Evolutionary conservation across 768 basidiomycete genomes (phyloP).

Genomic region (Suillus placidus): DNA sequence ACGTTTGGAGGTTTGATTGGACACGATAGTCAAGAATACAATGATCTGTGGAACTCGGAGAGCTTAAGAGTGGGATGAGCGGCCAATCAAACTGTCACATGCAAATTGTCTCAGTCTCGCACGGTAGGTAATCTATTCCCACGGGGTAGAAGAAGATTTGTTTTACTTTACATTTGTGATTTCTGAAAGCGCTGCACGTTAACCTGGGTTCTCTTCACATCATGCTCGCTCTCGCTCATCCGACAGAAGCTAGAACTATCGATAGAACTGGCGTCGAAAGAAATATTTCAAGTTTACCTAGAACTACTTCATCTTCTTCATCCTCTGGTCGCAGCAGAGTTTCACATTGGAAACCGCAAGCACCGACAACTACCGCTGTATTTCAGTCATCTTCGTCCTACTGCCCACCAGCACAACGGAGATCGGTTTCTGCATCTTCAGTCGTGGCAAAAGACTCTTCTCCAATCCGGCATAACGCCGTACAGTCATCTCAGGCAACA

Average conservation of each 20-base stretch:
- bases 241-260: constrained; percentile 32
- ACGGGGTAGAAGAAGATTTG: constrained; percentile 6
- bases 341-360: constrained; percentile 33
- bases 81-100: not conserved
- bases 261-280: constrained; percentile 28
- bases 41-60: not conserved
- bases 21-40: not conserved
- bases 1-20: constrained; percentile 4
- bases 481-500: constrained; percentile 16
- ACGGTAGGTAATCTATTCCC: constrained; percentile 7
- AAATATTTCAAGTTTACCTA: constrained; percentile 21
- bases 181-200: constrained; percentile 13
- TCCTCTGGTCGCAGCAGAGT: constrained; percentile 21
- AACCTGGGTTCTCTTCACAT: constrained; percentile 15
- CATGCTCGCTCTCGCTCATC: constrained; percentile 57
- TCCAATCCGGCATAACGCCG: constrained; percentile 20
- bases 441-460: constrained; percentile 31
- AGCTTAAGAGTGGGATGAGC: not conserved
- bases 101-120: not conserved
- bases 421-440: constrained; percentile 23
- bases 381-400: constrained; percentile 27
- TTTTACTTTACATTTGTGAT: constrained; percentile 15
- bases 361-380: constrained; percentile 28
- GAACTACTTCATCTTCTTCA: constrained; percentile 26
- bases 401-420: constrained; percentile 22